Percentiles rank a stretch among this genome's conserved stretches.
Conservation (phyloP, 164 flowering plant species). For the Amborella trichopoda region DNA sequence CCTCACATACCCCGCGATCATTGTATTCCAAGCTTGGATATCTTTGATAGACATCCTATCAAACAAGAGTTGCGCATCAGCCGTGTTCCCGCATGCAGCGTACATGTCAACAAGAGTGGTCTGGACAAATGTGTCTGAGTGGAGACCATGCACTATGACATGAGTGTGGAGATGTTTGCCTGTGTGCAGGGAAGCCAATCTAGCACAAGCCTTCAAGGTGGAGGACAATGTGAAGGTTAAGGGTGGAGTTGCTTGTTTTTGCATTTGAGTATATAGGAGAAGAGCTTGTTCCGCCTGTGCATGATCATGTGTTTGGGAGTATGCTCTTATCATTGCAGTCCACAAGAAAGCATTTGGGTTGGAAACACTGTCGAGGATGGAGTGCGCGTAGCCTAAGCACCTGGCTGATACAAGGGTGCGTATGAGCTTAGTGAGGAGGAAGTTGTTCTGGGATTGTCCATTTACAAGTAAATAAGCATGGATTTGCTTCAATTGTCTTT, state of each 20-base stretch:
- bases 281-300: conserved; percentile 5
- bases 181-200: not conserved
- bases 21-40: conserved; percentile 14
- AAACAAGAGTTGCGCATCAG: conserved; percentile 4
- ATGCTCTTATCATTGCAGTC: conserved; percentile 16
- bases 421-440: conserved; percentile 11
- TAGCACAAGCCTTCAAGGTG: conserved; percentile 13
- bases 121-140: conserved; percentile 3
- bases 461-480: conserved; percentile 9
- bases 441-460: conserved; percentile 13
- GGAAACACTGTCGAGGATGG: conserved; percentile 1
- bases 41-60: conserved; percentile 9
- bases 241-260: not conserved
- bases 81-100: conserved; percentile 2
- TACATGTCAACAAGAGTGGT: conserved; percentile 12
- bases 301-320: not conserved
- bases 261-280: conserved; percentile 8
- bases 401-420: conserved; percentile 7
- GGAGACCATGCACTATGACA: conserved; percentile 10
- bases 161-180: conserved; percentile 13
- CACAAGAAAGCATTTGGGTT: conserved; percentile 9
- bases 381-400: conserved; percentile 7
- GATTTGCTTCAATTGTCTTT: conserved; percentile 7
- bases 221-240: conserved; percentile 8
- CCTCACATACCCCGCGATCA: conserved; percentile 7